phyloP scores from a whole-genome alignment of 192 early-diverging fungal species.

The Backusella circina region DNA sequence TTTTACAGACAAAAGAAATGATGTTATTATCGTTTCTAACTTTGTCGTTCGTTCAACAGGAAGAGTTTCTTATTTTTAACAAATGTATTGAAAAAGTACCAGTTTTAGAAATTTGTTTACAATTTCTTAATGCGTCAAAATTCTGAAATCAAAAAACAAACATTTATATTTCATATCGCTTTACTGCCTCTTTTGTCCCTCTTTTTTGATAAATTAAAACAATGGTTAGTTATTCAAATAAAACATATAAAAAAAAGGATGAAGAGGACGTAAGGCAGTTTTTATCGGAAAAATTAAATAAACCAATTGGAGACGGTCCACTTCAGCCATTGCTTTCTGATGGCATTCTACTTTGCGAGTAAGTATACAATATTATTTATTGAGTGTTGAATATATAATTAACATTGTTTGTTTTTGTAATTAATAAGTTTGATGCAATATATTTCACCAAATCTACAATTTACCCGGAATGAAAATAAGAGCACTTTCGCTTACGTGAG shows the following conservation, averaged over 20 bases:
- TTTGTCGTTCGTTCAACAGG: too few species aligned
- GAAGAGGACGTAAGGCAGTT: constrained; percentile 1
- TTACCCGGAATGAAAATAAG: background rate
- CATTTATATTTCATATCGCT: background rate
- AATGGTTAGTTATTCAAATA: background rate
- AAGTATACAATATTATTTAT: constrained; percentile 15
- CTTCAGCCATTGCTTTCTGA: constrained; percentile 66
- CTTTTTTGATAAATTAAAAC: background rate
- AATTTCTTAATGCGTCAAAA: constrained; percentile 1
- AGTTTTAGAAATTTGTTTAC: constrained; percentile 12
- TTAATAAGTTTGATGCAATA: constrained; percentile 1
- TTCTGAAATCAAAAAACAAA: background rate
- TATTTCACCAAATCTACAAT: background rate
- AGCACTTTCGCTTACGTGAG: background rate
- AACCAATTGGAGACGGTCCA: constrained; percentile 38
- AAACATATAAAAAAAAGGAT: background rate
- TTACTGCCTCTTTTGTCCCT: background rate
- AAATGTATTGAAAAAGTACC: background rate
- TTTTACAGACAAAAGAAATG: background rate
- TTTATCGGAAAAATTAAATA: background rate
- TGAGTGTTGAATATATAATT: background rate
- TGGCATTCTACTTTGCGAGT: constrained; percentile 77
- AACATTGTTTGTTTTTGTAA: background rate
- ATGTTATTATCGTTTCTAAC: background rate
- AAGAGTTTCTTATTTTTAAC: background rate